Conservation (phyloP, 2,329 filamentous ascomycete genomes). For the Diplodia corticola region DNA sequence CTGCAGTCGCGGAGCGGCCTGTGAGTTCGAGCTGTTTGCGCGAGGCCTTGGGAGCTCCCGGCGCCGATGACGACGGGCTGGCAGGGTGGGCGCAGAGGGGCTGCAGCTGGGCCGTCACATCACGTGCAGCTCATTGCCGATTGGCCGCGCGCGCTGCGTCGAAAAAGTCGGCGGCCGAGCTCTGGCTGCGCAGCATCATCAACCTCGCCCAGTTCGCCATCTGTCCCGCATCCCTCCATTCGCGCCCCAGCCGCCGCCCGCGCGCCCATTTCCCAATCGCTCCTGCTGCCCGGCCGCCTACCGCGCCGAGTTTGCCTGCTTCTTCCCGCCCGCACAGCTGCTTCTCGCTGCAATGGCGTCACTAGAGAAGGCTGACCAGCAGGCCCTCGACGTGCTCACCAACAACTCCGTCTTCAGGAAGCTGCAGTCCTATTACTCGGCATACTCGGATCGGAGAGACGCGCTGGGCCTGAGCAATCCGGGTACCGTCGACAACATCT, state of each 20-base stretch:
- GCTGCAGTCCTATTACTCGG: slow-evolving; percentile 74
- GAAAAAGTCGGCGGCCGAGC: slow-evolving; percentile 22
- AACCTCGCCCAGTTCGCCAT: slow-evolving; percentile 16
- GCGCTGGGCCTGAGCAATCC: slow-evolving; percentile 89
- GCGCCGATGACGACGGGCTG: slow-evolving; percentile 9
- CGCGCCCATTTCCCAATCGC: slow-evolving; percentile 18
- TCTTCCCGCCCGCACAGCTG: slow-evolving; percentile 30
- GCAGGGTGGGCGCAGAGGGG: background rate
- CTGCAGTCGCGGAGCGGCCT: slow-evolving; percentile 15
- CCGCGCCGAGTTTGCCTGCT: slow-evolving; percentile 13
- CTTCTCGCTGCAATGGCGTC: slow-evolving; percentile 34
- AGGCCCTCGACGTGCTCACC: slow-evolving; percentile 62
- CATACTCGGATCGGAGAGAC: slow-evolving; percentile 82
- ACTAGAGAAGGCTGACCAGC: slow-evolving; percentile 35
- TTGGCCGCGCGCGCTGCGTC: slow-evolving; percentile 8
- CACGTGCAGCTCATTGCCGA: slow-evolving; percentile 3
- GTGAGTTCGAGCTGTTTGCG: slow-evolving; percentile 15
- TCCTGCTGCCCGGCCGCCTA: background rate
- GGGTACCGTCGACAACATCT: slow-evolving; percentile 85
- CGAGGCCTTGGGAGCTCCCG: background rate
- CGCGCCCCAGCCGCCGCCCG: slow-evolving; percentile 10
- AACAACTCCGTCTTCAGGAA: slow-evolving; percentile 71
- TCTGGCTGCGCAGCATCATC: slow-evolving; percentile 21
- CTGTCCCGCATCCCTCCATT: slow-evolving; percentile 13
- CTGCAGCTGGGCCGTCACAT: background rate